These are phyloP conservation scores for Thalassiosira profunda DNA, from an alignment of 108 stramenopile genomes.

Conservation along the genomic window DNA sequence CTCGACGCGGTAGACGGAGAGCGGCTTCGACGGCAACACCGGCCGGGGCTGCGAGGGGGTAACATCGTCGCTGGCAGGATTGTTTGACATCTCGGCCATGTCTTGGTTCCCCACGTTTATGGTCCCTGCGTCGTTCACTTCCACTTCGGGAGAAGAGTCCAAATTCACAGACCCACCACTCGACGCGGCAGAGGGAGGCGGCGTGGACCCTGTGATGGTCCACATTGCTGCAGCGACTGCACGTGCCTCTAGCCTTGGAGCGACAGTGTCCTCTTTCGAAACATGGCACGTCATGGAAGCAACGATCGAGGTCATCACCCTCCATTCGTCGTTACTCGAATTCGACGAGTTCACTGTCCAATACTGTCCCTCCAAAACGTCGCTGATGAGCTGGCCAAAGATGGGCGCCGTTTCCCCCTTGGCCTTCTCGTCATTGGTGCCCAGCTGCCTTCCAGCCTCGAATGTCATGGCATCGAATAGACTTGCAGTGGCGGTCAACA, in stretches of 20 bases:
- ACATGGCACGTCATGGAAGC: conserved; percentile 82
- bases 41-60: conserved; percentile 11
- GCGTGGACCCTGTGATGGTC: conserved; percentile 70
- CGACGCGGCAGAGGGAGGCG: conserved; percentile 1
- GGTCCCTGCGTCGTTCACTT: conserved; percentile 39
- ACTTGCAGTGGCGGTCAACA: conserved; percentile 69
- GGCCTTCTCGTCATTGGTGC: conserved; percentile 42
- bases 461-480: conserved; percentile 64
- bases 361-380: conserved; percentile 73
- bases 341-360: conserved; percentile 51
- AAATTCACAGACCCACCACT: conserved; percentile 7
- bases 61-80: neutral
- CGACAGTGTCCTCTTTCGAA: conserved; percentile 76
- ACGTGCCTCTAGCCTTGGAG: conserved; percentile 81
- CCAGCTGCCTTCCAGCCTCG: conserved; percentile 43
- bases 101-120: conserved; percentile 9
- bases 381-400: conserved; percentile 59
- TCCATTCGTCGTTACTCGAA: conserved; percentile 65
- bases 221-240: conserved; percentile 87
- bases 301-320: conserved; percentile 69
- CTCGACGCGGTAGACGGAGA: conserved; percentile 32
- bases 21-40: conserved; percentile 38
- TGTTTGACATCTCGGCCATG: conserved; percentile 23
- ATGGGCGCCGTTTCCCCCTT: conserved; percentile 37
- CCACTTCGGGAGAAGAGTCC: conserved; percentile 67